Conservation (phyloP, 2,329 filamentous ascomycete species). For the Cordyceps pruinosa region DNA sequence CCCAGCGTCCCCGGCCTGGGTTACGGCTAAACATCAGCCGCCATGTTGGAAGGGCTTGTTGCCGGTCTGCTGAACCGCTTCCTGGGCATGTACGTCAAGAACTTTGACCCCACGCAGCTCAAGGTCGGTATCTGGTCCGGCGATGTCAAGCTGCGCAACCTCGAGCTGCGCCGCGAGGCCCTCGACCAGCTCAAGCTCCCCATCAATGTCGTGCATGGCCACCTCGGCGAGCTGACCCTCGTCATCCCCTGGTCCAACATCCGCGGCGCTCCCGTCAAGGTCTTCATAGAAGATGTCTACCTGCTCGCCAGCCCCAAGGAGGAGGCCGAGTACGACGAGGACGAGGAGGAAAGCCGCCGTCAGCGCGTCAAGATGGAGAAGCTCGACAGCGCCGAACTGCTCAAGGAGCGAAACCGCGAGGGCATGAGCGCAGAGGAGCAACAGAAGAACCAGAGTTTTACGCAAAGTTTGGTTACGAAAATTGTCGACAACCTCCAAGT, state of each 20-base stretch:
- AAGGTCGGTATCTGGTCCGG: constrained; percentile 99
- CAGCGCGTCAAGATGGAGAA: constrained; percentile 99
- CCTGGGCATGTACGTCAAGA: constrained; percentile 99
- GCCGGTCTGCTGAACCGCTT: constrained; percentile 97
- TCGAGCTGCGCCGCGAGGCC: constrained; percentile 88
- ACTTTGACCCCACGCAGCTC: constrained; percentile 95
- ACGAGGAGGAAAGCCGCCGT: constrained; percentile 79
- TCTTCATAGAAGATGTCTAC: constrained; percentile 96
- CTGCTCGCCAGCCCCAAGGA: constrained; percentile 91
- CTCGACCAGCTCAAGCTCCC: constrained; percentile 95
- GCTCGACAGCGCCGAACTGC: constrained; percentile 87
- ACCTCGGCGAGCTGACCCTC: constrained; percentile 85
- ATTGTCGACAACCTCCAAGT: constrained; percentile 98
- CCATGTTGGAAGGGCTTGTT: constrained; percentile 95
- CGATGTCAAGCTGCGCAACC: constrained; percentile 88
- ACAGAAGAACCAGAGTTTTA: constrained; percentile 96
- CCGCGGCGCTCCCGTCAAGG: constrained; percentile 85
- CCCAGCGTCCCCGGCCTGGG: constrained; percentile 56
- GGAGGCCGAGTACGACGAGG: constrained; percentile 85
- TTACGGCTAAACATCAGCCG: constrained; percentile 56
- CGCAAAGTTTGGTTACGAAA: constrained; percentile 86
- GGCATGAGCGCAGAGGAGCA: constrained; percentile 93
- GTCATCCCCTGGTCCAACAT: constrained; percentile 97
- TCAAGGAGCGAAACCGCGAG: constrained; percentile 88
- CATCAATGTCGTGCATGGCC: constrained; percentile 92